These are phyloP conservation scores for Saprolegnia parasitica DNA, from an alignment of 352 stramenopile species.

Conservation along the genomic window DNA sequence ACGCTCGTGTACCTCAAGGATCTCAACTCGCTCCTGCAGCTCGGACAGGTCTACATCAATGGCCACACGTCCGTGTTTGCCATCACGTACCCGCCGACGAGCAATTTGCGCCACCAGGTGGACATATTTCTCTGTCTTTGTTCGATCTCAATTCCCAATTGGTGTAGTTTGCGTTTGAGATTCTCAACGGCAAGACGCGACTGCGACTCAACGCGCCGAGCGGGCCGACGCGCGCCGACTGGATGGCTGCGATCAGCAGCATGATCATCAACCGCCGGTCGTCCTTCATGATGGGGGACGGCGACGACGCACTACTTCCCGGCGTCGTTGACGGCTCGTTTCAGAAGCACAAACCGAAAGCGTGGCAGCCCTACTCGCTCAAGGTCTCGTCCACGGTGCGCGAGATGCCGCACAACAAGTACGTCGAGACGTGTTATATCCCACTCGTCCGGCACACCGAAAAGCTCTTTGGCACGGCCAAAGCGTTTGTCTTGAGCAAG, in stretches of 20 bases:
- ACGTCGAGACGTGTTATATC: conserved; percentile 33
- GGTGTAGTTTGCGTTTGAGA: conserved; percentile 68
- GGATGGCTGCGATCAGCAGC: conserved; percentile 72
- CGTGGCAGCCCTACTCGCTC: conserved; percentile 74
- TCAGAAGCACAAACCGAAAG: conserved; percentile 21
- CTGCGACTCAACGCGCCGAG: conserved; percentile 71
- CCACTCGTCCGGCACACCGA: conserved; percentile 30
- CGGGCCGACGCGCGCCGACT: conserved; percentile 45
- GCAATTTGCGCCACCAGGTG: conserved; percentile 10
- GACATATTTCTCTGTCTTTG: not conserved
- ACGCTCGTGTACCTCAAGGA: conserved; percentile 75
- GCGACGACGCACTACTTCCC: conserved; percentile 31
- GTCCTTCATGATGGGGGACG: conserved; percentile 50
- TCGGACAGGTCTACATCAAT: conserved; percentile 66
- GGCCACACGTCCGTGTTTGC: conserved; percentile 56
- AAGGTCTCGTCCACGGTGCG: conserved; percentile 69
- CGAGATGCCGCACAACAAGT: conserved; percentile 39
- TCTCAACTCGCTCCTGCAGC: conserved; percentile 58
- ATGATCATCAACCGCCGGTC: conserved; percentile 64
- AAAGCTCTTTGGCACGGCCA: conserved; percentile 39
- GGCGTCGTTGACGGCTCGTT: conserved; percentile 14
- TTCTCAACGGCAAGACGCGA: conserved; percentile 65
- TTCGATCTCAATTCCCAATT: not conserved
- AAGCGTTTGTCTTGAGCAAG: conserved; percentile 50
- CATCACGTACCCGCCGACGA: conserved; percentile 1